phyloP scores from a whole-genome alignment of 1,139 yeast species.

The Blastobotrys serpentis region DNA sequence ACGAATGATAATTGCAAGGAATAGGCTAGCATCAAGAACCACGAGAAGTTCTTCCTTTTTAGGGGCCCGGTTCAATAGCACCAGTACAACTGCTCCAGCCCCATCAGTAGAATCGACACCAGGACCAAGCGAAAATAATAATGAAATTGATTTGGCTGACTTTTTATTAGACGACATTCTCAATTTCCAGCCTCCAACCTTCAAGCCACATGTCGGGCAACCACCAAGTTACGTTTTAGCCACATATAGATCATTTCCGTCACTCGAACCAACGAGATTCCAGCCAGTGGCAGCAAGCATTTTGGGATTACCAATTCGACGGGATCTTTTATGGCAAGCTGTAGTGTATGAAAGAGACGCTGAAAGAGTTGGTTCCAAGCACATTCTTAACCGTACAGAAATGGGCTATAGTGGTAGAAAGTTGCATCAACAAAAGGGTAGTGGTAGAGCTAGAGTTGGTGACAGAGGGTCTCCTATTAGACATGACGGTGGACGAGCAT shows the following conservation, averaged over 20 bases:
- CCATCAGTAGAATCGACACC: not conserved
- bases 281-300: constrained; percentile 72
- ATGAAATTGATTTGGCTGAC: constrained; percentile 7
- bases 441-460: constrained; percentile 95
- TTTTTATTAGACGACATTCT: constrained; percentile 3
- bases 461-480: constrained; percentile 93
- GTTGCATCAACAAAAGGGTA: constrained; percentile 85
- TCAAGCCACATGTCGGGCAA: constrained; percentile 24
- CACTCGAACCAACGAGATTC: constrained; percentile 76
- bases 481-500: constrained; percentile 86
- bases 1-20: not conserved
- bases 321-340: constrained; percentile 92
- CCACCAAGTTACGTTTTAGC: constrained; percentile 80
- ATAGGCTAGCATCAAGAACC: not conserved
- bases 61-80: constrained; percentile 8
- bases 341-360: constrained; percentile 89
- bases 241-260: constrained; percentile 82
- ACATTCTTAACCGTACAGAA: constrained; percentile 82
- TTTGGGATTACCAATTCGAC: constrained; percentile 72
- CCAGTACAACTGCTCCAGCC: not conserved
- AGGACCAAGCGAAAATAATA: not conserved
- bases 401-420: constrained; percentile 84
- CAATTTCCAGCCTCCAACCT: constrained; percentile 1
- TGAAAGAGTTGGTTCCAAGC: constrained; percentile 84
- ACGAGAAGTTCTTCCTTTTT: not conserved